Conservation (phyloP, 768 basidiomycete species). For the Serendipita vermifera region DNA sequence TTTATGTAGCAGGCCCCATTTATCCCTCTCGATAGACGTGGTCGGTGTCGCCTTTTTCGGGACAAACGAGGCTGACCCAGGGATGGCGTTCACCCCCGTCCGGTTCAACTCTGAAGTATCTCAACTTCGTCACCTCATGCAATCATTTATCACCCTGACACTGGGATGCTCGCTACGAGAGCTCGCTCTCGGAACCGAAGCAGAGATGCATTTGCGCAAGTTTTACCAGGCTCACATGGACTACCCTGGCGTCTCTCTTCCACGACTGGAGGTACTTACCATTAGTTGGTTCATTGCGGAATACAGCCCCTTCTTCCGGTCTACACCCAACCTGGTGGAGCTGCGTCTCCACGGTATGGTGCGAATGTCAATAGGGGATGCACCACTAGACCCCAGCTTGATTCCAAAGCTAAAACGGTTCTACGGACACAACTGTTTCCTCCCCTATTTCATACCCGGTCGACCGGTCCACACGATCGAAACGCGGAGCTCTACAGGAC, state of each 20-base stretch:
- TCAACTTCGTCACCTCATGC: background rate
- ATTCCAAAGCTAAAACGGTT: background rate
- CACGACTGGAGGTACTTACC: background rate
- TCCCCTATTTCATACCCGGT: background rate
- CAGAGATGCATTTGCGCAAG: background rate
- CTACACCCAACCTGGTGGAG: background rate
- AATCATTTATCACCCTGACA: background rate
- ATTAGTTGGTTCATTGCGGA: background rate
- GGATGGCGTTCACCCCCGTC: too few species aligned
- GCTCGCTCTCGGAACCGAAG: background rate
- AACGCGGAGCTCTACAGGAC: background rate
- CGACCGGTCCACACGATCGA: background rate
- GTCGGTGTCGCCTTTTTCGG: too few species aligned
- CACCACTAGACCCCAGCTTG: background rate
- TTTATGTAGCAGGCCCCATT: background rate
- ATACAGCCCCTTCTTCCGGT: background rate
- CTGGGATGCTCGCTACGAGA: slow-evolving; percentile 1
- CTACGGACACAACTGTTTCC: background rate
- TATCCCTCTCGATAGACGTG: background rate
- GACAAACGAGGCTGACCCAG: too few species aligned
- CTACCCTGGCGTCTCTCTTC: background rate
- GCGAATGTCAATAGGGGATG: background rate
- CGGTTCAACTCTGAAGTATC: too few species aligned
- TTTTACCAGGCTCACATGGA: background rate
- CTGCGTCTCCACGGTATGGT: background rate